Evolutionary conservation across 1,284 basidiomycete species (phyloP), one percentile per base, ranked within the genome.

Genomic region (Apiotrichum gracile): DNA sequence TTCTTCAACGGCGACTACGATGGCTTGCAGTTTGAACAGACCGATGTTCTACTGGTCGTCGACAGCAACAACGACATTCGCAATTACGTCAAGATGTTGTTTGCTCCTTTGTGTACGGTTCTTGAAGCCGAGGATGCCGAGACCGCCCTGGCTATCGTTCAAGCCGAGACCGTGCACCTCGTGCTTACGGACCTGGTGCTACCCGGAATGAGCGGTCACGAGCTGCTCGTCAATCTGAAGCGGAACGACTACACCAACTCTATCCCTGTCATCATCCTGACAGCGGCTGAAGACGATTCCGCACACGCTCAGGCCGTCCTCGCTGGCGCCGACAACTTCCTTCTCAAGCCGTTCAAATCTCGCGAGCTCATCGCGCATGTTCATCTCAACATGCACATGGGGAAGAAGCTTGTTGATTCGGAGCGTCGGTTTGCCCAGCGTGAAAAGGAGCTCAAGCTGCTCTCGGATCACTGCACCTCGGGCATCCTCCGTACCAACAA

Each of bases 291-390:
- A 19, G 71, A 73, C 40, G 67, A 68, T 22, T 43, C 62, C 13
- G 54, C 68, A 14, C 31, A 31, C 13, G 64, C 74, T 8, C 64
- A 65, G 25, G 67, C 70, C 0, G 47, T 76, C 34, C 57, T 78
- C 13, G 72, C 67, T 24, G 78, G 78, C 16, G 78, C 76, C 1
- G 77, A 79, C 52, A 71, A 75, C 51, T 73, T 65, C 38, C 47
- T 75, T 27, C 45, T 58, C 22, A 74, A 74, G 54, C 72, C 73
- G 5, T 74, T 73, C 66, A 67, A 66, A 51, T 67, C 67, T 8
- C 67, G 72, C 49, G 77, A 79, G 52, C 60, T 79, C 13, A 60
- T 79, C 21, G 76, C 77, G 1, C 66, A 77, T 14, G 70, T 70
- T 21, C 62, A 73, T 53, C 57, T 70, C 33, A 67, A 74, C 48